Percentiles rank a stretch among this genome's conserved stretches.
Conservation (phyloP, 176 grass and related monocot genomes). For the Eragrostis curvula region DNA sequence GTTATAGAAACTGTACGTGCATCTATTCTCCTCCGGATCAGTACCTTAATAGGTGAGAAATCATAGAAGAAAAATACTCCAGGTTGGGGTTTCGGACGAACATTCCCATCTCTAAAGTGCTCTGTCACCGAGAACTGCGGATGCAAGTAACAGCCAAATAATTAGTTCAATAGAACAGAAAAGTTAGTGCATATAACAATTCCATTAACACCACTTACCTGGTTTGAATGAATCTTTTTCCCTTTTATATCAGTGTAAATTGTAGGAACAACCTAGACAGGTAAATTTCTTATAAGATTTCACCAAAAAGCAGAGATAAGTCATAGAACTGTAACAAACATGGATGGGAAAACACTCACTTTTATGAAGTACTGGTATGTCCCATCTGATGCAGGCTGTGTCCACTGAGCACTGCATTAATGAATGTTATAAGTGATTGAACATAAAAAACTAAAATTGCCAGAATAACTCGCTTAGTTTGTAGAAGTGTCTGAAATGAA, state of each 20-base stretch:
- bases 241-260: slow-evolving; percentile 88
- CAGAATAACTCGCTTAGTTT: not conserved
- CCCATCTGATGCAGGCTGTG: slow-evolving; percentile 72
- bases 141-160: slow-evolving; percentile 25
- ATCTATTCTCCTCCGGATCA: not conserved
- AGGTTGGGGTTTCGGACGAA: slow-evolving; percentile 60
- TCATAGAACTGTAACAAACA: slow-evolving; percentile 27
- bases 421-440: slow-evolving; percentile 18
- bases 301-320: slow-evolving; percentile 34
- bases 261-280: slow-evolving; percentile 84
- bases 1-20: not conserved
- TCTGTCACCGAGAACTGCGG: slow-evolving; percentile 93
- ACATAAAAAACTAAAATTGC: not conserved
- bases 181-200: slow-evolving; percentile 17
- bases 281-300: slow-evolving; percentile 30
- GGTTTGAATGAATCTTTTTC: slow-evolving; percentile 80
- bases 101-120: slow-evolving; percentile 85
- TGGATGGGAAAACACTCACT: slow-evolving; percentile 50
- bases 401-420: slow-evolving; percentile 78
- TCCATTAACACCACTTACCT: slow-evolving; percentile 52
- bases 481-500: not conserved
- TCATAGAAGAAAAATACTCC: slow-evolving; percentile 95
- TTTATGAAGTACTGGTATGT: slow-evolving; percentile 99
- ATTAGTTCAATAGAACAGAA: slow-evolving; percentile 16
- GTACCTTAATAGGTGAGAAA: slow-evolving; percentile 99